Percentiles rank a stretch among this genome's conserved stretches.
phyloP scores from a whole-genome alignment of 2,329 filamentous ascomycete species.

The Drechmeria coniospora region DNA sequence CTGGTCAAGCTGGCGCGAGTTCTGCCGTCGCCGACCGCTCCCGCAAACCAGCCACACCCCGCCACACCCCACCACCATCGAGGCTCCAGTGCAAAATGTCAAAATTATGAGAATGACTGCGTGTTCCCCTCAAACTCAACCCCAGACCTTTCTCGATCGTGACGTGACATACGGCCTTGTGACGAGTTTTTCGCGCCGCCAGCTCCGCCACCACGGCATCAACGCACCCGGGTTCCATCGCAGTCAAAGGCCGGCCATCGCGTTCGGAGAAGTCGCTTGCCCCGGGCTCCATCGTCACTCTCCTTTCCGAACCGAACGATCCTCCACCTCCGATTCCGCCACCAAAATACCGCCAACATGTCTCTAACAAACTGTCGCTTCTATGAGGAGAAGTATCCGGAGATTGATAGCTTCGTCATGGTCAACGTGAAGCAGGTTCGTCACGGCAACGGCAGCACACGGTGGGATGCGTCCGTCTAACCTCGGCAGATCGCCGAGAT shows the following conservation, averaged over 20 bases:
- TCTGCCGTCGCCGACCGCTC: slow-evolving; percentile 17
- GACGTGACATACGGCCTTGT: slow-evolving; percentile 6
- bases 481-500: slow-evolving; percentile 79
- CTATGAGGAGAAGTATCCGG: slow-evolving; percentile 86
- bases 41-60: slow-evolving; percentile 18
- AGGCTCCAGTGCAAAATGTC: slow-evolving; percentile 21
- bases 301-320: slow-evolving; percentile 9
- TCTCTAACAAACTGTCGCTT: slow-evolving; percentile 94
- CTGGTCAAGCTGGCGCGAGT: slow-evolving; percentile 3
- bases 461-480: slow-evolving; percentile 3
- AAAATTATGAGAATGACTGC: slow-evolving; percentile 28
- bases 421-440: slow-evolving; percentile 95
- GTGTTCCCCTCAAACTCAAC: slow-evolving; percentile 1
- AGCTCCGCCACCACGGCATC: not conserved
- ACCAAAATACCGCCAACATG: slow-evolving; percentile 48
- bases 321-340: slow-evolving; percentile 8
- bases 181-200: slow-evolving; percentile 1
- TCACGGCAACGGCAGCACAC: slow-evolving; percentile 3
- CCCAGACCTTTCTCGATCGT: slow-evolving; percentile 5
- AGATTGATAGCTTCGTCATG: slow-evolving; percentile 99
- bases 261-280: slow-evolving; percentile 11
- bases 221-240: not conserved
- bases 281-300: slow-evolving; percentile 17
- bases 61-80: slow-evolving; percentile 25
- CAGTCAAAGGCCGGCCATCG: slow-evolving; percentile 6